Evolutionary conservation across 2,329 filamentous ascomycete genomes (phyloP).

Genomic region (Ustulina deusta): DNA sequence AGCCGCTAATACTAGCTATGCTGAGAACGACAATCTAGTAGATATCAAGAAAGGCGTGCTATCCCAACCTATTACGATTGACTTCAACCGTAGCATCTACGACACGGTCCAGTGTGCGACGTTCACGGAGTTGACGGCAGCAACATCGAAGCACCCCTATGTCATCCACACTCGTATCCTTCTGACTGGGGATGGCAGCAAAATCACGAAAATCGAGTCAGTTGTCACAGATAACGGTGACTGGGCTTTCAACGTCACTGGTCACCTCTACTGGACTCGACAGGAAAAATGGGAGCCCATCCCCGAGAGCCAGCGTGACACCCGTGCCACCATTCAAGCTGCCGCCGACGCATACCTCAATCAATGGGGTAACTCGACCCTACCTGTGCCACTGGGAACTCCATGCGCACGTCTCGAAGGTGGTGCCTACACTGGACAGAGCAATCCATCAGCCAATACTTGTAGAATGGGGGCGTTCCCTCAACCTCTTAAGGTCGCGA

Average conservation of each 20-base stretch:
- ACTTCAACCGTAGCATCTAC: slow-evolving; percentile 53
- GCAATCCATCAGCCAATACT: slow-evolving; percentile 44
- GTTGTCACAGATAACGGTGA: slow-evolving; percentile 50
- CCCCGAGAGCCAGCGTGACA: slow-evolving; percentile 46
- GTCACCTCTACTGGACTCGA: slow-evolving; percentile 45
- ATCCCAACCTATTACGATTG: slow-evolving; percentile 49
- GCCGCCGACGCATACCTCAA: slow-evolving; percentile 51
- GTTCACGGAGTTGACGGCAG: slow-evolving; percentile 57
- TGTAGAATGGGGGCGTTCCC: slow-evolving; percentile 49
- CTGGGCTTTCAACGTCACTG: slow-evolving; percentile 52
- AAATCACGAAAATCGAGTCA: slow-evolving; percentile 48
- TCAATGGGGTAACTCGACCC: slow-evolving; percentile 45
- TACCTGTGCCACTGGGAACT: slow-evolving; percentile 48
- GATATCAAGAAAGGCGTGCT: slow-evolving; percentile 47
- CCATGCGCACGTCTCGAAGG: slow-evolving; percentile 51
- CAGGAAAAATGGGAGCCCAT: slow-evolving; percentile 51
- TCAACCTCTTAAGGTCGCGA: slow-evolving; percentile 43
- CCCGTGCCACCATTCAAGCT: slow-evolving; percentile 48
- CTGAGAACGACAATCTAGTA: slow-evolving; percentile 51
- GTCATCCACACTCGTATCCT: slow-evolving; percentile 51
- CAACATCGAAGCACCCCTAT: slow-evolving; percentile 50
- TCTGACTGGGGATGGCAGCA: slow-evolving; percentile 39
- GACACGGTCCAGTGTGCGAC: slow-evolving; percentile 55
- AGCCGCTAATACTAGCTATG: slow-evolving; percentile 45
- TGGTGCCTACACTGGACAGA: slow-evolving; percentile 46